A percentile compares a stretch with the other conserved stretches of the same genome.
phyloP scores from a whole-genome alignment of 2,329 filamentous ascomycete species.

The Clarireedia monteithiana region DNA sequence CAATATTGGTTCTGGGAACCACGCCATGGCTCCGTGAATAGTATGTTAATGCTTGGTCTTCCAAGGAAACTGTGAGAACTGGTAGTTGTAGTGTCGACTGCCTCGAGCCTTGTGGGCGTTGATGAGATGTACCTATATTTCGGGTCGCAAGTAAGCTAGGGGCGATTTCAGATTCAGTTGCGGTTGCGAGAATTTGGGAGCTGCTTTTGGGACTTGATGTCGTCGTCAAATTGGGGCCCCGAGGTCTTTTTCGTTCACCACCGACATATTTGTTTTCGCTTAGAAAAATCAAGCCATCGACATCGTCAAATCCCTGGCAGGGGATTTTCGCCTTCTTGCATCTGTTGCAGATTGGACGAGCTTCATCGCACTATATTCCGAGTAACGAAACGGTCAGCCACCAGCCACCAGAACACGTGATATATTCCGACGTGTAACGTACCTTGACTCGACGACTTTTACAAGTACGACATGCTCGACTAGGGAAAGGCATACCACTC shows the following conservation, averaged over 20 bases:
- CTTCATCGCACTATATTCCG: slow-evolving; percentile 9
- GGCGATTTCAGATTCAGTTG: background rate
- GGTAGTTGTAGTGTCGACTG: background rate
- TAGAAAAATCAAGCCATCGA: slow-evolving; percentile 6
- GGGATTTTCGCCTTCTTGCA: slow-evolving; percentile 11
- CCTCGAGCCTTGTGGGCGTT: no score
- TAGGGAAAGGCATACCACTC: slow-evolving; percentile 8
- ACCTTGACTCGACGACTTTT: slow-evolving; percentile 11
- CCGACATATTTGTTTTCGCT: slow-evolving; percentile 12
- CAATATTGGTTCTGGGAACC: background rate
- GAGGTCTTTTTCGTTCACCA: slow-evolving; percentile 11
- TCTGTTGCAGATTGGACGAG: slow-evolving; percentile 8
- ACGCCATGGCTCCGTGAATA: background rate
- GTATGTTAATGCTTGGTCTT: background rate
- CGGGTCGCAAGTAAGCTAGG: background rate
- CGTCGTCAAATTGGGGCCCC: slow-evolving; percentile 11
- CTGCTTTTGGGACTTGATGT: slow-evolving; percentile 1
- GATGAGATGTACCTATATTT: no score
- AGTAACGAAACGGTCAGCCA: background rate
- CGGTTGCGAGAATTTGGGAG: background rate
- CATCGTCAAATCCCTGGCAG: slow-evolving; percentile 1
- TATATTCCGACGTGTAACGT: background rate
- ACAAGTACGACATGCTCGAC: slow-evolving; percentile 10
- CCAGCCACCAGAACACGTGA: background rate
- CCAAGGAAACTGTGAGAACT: background rate